Evolutionary conservation across 768 basidiomycete genomes (phyloP), one percentile per base, ranked within the genome.

Genomic region (Russula sp.): DNA sequence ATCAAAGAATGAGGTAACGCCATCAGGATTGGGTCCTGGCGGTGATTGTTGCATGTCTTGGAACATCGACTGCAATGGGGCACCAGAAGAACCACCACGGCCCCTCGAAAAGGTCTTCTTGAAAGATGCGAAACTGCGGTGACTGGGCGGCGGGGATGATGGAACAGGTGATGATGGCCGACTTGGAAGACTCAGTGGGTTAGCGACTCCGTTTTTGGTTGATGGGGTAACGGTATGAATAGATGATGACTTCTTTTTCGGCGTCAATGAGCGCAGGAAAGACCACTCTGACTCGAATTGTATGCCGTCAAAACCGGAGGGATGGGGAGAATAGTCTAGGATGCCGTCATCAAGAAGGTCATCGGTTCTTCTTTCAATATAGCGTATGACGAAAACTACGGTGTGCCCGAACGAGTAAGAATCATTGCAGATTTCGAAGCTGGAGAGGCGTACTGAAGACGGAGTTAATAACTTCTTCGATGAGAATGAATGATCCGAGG

Each of bases 241-340:
- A 55, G 75, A 69, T 6, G 73, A 65, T 18, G 72, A 71, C 72
- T 85, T 89, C 71, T 82, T 86, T 71, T 87, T 88, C 35, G 77
- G 73, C 31, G 77, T 78, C 68, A 92, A 88, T 7, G 89, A 80
- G n/a, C 89, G 82, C 20, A 92, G 75, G 71, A 93, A 89, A 0
- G 88, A 87, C 97, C 97, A 99, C 58, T 98, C 97, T 6, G 92
- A 94, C 74, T 98, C 95, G 70, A 98, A 99, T 66, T 92, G 87
- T 20, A 98, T 79, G 35, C 84, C 81, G 56, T 90, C 91, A 59
- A 93, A 85, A 68, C 89, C 88, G 4, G 84, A 82, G 2, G 88
- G 83, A n/a, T 86, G 78, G 0, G 92, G 82, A 9, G 88, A 82
- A 70, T 89, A 86, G 55, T 98, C 94, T 52, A 99, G 80, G 54